Base-by-base conservation (phyloP, 148 eudicot genomes). In the Diospyros kaki region DNA sequence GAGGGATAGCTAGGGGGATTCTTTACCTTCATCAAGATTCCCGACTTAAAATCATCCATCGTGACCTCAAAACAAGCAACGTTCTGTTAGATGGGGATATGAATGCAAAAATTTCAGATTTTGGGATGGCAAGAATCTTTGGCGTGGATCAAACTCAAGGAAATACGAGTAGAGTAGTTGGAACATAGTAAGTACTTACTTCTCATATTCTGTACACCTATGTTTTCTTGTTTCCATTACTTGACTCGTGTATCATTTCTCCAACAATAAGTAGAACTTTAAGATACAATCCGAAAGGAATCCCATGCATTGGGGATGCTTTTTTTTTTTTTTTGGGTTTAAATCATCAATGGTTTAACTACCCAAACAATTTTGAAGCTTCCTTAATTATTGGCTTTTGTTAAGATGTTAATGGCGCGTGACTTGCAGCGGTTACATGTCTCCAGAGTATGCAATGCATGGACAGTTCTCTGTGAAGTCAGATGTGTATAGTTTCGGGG, bases 401-500 rank as follows among this genome's bases (percentile, higher is more conserved):
- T 28, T 28, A 28, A 28, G 28, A 28, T 28, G 28, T 0, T 28
- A 28, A 28, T 28, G 28, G 28, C 0, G 28, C 0, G 28, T 28
- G 28, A 28, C 43, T 13, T 9, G 0, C 13, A 52, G 72, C 39
- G 72, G 72, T 8, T 69, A 52, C 43, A 53, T 66, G 60, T 71
- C 81, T 18, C 62, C 81, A 6, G 68, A 69, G 58, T 69, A 69
- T 13, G 59, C 59, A 0, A 69, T 69, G 59, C 8, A 6, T 12
- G 59, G 72, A 38, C 6, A 1, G 5, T 69, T 69, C 38, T 69
- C 72, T 10, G 0, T 13, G 9, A 52, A 69, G 59, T 69, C 72
- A 4, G 45, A 69, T 6, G 17, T 69, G 2, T 69, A 51, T 10
- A 77, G 88, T 74, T 85, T 82, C 40, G 85, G 88, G 9, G 80